Evolutionary conservation across 192 early-diverging fungal genomes (phyloP).

Genomic region (Entophlyctis luteolus): DNA sequence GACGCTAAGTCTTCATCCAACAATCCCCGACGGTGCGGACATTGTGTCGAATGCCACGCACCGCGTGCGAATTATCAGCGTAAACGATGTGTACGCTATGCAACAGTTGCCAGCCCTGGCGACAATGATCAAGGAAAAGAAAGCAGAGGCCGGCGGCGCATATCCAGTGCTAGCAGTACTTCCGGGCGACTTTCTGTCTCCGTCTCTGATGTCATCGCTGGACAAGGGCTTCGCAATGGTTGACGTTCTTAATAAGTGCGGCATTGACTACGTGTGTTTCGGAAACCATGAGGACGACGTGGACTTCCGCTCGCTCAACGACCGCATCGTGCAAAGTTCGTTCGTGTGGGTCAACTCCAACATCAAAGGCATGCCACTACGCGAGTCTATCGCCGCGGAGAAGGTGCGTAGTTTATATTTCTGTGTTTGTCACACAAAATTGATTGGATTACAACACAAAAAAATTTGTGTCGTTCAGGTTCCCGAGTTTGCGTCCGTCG

Average conservation of each 20-base stretch:
- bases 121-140: not conserved
- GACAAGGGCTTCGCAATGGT: slow-evolving; percentile 16
- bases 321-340: not conserved
- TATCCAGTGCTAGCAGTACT: not conserved
- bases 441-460: too few relatives aligned
- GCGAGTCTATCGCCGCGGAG: not conserved
- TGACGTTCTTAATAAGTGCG: slow-evolving; percentile 11
- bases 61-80: not conserved
- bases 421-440: too few relatives aligned
- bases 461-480: too few relatives aligned
- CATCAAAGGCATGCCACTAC: not conserved
- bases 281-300: slow-evolving; percentile 23
- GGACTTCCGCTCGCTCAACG: not conserved
- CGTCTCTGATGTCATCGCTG: slow-evolving; percentile 1
- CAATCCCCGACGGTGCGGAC: too few relatives aligned
- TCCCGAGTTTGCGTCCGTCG: not conserved
- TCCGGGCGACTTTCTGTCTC: slow-evolving; percentile 15
- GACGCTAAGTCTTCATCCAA: too few relatives aligned
- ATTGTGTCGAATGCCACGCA: not conserved
- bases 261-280: slow-evolving; percentile 20
- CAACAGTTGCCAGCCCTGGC: not conserved
- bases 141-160: not conserved
- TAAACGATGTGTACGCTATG: slow-evolving; percentile 8
- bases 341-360: slow-evolving; percentile 19
- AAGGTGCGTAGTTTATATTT: not conserved